Evolutionary conservation across 2,329 filamentous ascomycete genomes (phyloP), one percentile per base, ranked within the genome.

Genomic region (Calonectria pauciramosa): DNA sequence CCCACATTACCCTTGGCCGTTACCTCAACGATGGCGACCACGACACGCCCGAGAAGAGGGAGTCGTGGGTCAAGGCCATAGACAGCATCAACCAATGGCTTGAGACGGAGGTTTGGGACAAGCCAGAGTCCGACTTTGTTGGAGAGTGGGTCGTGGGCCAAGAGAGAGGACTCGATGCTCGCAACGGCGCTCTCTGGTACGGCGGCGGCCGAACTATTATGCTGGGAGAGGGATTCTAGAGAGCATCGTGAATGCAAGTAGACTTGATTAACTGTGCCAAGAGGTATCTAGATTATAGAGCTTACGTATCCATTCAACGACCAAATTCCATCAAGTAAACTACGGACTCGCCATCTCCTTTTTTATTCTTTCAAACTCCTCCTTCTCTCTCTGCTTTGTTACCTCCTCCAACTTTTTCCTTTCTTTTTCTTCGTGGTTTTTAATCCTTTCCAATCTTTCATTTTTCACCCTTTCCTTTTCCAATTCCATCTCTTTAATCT

Each of bases 81-180:
- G 95, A 97, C 54, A 88, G 91, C 75, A 90, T 98, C 78, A 99
- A 99, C 84, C 83, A 82, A 13, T 96, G 93, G 93, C 86, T 98
- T 32, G 88, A 93, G 82, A 85, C 85, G 14, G 90, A 94, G 80
- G 93, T 93, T 66, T 97, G 95, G 95, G 90, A 91, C 26, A 86
- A 84, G 49, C 79, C 83, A 30, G 85, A 82, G 60, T 86, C 83
- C 11, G 84, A 85, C 14, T 86, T 88, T 44, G 82, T 88, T 2
- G 93, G 94, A 0, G 94, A 97, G 82, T 98, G 96, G 96, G 87
- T 94, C 30, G 92, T 98, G n/a, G 96, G 96, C 0, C 91, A 97
- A 80, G 95, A 96, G 83, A 93, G 89, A 79, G 96, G 96, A 0
- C 85, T 98, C 70, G 94, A 96, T 81, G 92, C 92, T 73, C 91